Conservation (phyloP, 495 filamentous ascomycete species). For the Entonaema liquescens region DNA sequence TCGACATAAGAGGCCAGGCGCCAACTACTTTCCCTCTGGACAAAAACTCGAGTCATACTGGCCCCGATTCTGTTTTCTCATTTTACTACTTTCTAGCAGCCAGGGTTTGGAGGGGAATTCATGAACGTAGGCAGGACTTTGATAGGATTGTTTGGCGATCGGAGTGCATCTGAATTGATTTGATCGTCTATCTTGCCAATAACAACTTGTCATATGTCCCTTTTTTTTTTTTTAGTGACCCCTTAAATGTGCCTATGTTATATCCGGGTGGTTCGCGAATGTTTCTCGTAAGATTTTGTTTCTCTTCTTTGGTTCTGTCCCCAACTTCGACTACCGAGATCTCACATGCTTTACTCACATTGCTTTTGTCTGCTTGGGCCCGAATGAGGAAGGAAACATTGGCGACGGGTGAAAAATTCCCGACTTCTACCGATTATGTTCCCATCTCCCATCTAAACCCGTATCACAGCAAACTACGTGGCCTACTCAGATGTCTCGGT, state of each 20-base stretch:
- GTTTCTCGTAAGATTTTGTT: neutral
- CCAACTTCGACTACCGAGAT: neutral
- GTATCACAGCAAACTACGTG: constrained; percentile 9
- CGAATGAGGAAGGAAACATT: constrained; percentile 3
- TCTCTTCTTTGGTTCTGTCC: neutral
- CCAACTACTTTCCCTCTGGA: constrained; percentile 28
- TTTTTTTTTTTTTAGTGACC: neutral
- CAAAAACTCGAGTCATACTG: constrained; percentile 31
- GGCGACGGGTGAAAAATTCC: constrained; percentile 4
- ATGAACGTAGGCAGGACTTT: constrained; percentile 54
- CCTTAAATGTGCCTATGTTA: neutral
- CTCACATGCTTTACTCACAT: neutral
- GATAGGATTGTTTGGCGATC: constrained; percentile 56
- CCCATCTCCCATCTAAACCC: constrained; percentile 5
- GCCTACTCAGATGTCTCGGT: constrained; percentile 7
- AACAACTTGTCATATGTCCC: neutral
- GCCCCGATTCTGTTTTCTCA: constrained; percentile 46
- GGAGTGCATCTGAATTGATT: constrained; percentile 58
- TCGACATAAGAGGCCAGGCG: constrained; percentile 14
- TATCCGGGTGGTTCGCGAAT: neutral
- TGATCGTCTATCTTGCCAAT: constrained; percentile 42
- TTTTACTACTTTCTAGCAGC: constrained; percentile 51
- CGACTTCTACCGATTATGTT: constrained; percentile 31
- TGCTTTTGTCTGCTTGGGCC: neutral
- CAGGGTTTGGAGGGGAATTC: constrained; percentile 46